Base-by-base conservation (phyloP, 2,329 filamentous ascomycete species). In the Pseudogymnoascus sp. region DNA sequence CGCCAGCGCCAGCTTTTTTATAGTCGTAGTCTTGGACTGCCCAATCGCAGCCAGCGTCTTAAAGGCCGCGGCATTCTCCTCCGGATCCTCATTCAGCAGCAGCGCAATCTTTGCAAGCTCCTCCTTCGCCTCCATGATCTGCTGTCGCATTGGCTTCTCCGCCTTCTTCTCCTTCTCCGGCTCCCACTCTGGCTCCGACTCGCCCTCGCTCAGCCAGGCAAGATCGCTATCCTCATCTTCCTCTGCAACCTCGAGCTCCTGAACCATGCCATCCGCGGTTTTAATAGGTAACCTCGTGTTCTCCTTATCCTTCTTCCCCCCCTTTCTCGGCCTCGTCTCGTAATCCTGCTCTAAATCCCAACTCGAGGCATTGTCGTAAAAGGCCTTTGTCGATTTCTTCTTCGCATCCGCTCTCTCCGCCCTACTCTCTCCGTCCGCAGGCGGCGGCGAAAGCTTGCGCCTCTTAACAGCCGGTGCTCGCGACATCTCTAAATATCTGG, bases 281-380 rank as follows among this genome's bases (percentile, higher is more conserved):
- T 94, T 95, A 65, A 97, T 91, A 0, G 92, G 92, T 36, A 99
- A 79, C 68, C 87, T 84, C 37, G 84, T 90, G 71, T 78, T 87
- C 71, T 92, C 89, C 54, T 72, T 70, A 61, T 83, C 81, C 73
- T 91, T 90, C 74, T 88, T 90, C 70, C 85, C 87, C 36, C 81
- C 76, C 73, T 94, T 94, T 68, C 90, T 83, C 54, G 89, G 86
- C 67, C 86, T 85, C 64, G 83, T 83, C 74, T 96, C 92, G 78
- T 97, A 97, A 73, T 90, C 88, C 71, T 96, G 89, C 77, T 96
- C 94, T 57, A 96, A 81, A 70, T 96, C 86, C 92, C 93, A 97
- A 74, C 86, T 87, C 63, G 89, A 81, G 5, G 89, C 90, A 69
- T 84, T 87, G 69, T 84, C 84, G 76, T 90, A 83, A 73, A 92